Conservation (phyloP, 139 green algal genomes). For the Coelastrella sp. region DNA sequence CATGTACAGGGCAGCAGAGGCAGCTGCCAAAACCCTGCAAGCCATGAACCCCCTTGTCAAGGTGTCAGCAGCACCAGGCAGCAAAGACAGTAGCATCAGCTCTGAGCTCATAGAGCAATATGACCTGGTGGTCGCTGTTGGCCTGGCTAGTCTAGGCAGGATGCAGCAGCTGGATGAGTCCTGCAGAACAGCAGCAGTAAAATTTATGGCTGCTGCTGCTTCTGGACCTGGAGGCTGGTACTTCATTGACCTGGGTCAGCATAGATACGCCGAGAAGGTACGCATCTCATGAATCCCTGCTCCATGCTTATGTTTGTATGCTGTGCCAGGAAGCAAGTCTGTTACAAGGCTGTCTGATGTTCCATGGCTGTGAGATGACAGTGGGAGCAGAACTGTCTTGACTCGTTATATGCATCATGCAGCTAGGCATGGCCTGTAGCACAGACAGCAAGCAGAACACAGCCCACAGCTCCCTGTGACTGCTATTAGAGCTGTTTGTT, state of each 20-base stretch:
- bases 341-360: no score
- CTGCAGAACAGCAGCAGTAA: constrained; percentile 53
- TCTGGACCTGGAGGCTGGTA: constrained; percentile 66
- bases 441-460: no score
- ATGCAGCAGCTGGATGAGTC: constrained; percentile 52
- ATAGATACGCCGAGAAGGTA: constrained; percentile 73
- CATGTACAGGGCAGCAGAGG: constrained; percentile 66
- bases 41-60: constrained; percentile 84
- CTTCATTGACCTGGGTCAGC: constrained; percentile 79
- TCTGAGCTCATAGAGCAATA: constrained; percentile 7
- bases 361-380: no score
- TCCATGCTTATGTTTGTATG: no score
- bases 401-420: no score
- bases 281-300: neutral
- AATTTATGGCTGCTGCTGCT: constrained; percentile 72
- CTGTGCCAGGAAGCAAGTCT: no score
- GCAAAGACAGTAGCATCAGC: neutral
- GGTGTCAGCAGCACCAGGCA: constrained; percentile 58
- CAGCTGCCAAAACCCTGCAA: constrained; percentile 25
- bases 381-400: no score
- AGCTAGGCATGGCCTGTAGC: no score
- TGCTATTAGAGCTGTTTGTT: no score
- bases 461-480: no score
- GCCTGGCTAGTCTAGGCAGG: neutral
- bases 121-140: constrained; percentile 14